Evolutionary conservation across 2,329 filamentous ascomycete species (phyloP).

Genomic region (Clonostachys byssicola): DNA sequence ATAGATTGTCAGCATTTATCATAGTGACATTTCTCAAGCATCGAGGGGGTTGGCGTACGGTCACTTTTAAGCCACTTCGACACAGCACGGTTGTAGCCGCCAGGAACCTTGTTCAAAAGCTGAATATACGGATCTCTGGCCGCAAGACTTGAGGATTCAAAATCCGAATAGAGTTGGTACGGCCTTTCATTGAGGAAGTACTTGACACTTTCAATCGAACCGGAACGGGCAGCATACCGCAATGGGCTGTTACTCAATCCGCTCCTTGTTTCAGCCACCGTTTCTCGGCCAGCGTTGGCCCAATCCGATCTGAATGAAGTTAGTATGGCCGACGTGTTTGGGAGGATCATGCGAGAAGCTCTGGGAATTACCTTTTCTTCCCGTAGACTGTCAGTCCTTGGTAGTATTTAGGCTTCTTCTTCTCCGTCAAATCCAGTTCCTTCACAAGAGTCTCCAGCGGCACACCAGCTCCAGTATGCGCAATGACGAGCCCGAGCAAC

Average conservation of each 20-base stretch:
- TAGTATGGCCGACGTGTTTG: not conserved
- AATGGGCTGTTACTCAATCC: slow-evolving; percentile 50
- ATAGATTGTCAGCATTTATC: slow-evolving; percentile 10
- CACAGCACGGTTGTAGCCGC: slow-evolving; percentile 61
- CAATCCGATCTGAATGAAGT: slow-evolving; percentile 52
- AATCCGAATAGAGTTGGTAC: slow-evolving; percentile 62
- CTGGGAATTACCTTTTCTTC: slow-evolving; percentile 48
- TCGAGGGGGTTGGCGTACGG: slow-evolving; percentile 35
- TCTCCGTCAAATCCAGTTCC: slow-evolving; percentile 57
- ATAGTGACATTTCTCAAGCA: not conserved
- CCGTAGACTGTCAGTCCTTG: slow-evolving; percentile 74
- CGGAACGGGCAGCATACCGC: slow-evolving; percentile 49
- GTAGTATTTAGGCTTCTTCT: slow-evolving; percentile 67
- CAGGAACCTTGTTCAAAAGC: slow-evolving; percentile 52
- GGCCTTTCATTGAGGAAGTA: slow-evolving; percentile 75
- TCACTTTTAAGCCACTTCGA: slow-evolving; percentile 57
- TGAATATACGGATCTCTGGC: slow-evolving; percentile 58
- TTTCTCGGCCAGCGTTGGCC: slow-evolving; percentile 58
- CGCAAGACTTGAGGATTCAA: slow-evolving; percentile 54
- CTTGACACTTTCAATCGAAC: slow-evolving; percentile 64
- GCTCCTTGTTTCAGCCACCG: slow-evolving; percentile 30
- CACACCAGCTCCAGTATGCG: slow-evolving; percentile 62
- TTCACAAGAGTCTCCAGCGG: slow-evolving; percentile 64
- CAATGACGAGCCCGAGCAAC: slow-evolving; percentile 61
- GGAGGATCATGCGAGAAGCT: no score